Evolutionary conservation across 257 asterid genomes (phyloP), one percentile per base, ranked within the genome.

Genomic region (Cinchona pubescens): DNA sequence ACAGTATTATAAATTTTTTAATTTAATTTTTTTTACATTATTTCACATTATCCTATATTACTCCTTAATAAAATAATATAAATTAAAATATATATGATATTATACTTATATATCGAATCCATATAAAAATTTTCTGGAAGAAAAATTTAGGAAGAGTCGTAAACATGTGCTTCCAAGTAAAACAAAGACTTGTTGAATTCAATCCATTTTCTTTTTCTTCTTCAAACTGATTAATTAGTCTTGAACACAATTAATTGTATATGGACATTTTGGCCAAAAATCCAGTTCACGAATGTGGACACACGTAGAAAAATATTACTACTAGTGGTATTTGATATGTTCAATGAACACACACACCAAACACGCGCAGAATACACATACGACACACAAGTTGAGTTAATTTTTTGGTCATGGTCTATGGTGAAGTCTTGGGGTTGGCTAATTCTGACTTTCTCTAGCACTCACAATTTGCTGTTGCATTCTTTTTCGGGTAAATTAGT

Each of bases 271-370:
- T 23, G 6, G 7, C 9, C 0, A 43, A 2, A 11, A 19, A 78
- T 71, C 78, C 69, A 16, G 74, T 74, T 74, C 80, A 74, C 78
- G 85, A 64, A 82, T 78, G 76, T 78, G 80, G 82, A 78, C 80
- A 66, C 46, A 67, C 71, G 78, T 46, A 38, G 78, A 76, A 38
- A 34, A 55, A 3, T 25, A 40, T 23, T 37, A n/a, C n/a, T n/a
- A n/a, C n/a, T 53, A 38, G 40, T 25, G 29, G 13, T n/a, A 49
- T 43, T 35, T 40, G 56, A 12, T 37, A 74, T 51, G 80, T 78
- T 75, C 87, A 80, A 81, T 80, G 87, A 75, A 83, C 72, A 35
- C 45, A 74, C 67, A 61, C 72, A n/a, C n/a, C n/a, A n/a, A n/a
- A 71, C 18, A 72, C 61, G 48, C 38, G 35, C 75, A 3, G 83